Base-by-base conservation (phyloP, 306 rosid genomes). In the Elaeagnus macrophylla region DNA sequence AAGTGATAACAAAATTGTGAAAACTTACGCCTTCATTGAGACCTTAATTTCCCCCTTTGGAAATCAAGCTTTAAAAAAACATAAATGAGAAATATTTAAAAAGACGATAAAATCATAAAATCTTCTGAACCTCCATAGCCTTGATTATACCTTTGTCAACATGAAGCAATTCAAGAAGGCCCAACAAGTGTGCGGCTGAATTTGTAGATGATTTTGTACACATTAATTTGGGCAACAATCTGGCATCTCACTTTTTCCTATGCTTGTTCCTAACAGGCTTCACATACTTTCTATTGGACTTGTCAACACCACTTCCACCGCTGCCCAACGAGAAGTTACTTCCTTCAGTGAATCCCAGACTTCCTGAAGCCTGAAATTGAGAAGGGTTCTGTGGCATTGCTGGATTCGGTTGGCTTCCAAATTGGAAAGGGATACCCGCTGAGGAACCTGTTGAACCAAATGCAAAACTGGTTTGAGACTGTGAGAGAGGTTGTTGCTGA, bases 281-380 rank as follows among this genome's bases (percentile, higher is more conserved):
- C 39, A 84, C 32, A 7, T 13, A 15, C 64, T 46, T 86, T 57
- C 95, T 78, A 60, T 71, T 77, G 16, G 89, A 45, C 77, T 87
- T 84, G 71, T 91, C 96, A 14, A 73, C 81, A 0, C 82, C 84
- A 17, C 79, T 81, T 0, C 82, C 86, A 54, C 83, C 85, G 0
- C 86, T 62, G 11, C 97, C 96, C 73, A 86, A 52, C 9, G 97
- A 86, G 83, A 91, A 91, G 75, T 82, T 84, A 60, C 88, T 84
- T 18, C 81, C 88, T 12, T 53, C 42, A 4, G 73, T 62, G 15
- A 70, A 53, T 19, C 83, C 85, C n/a, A 78, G 61, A 69, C 95
- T 82, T 57, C 84, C 78, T 17, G 96, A 68, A 58, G 80, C 74
- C 77, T 82, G 96, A 73, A 84, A 84, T 58, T 82, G 83, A 47